Evolutionary conservation across 1,284 basidiomycete genomes (phyloP).

Genomic region (Coniferiporia sulphurascens): DNA sequence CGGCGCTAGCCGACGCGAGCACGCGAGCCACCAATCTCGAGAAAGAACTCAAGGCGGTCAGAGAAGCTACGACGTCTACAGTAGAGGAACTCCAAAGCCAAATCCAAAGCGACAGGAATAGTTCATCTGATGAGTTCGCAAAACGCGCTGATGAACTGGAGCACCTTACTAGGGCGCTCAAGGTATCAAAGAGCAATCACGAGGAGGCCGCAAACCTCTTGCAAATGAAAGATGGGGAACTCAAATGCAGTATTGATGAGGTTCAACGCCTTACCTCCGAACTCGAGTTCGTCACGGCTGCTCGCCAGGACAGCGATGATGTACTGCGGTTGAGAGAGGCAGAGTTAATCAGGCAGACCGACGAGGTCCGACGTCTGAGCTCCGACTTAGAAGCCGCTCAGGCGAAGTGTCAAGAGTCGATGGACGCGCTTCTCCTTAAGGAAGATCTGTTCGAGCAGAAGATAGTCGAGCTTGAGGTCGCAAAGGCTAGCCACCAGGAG

Average conservation of each 20-base stretch:
- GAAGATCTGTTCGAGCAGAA: constrained; percentile 1
- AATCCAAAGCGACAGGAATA: not conserved
- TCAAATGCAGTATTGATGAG: not conserved
- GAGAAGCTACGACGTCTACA: not conserved
- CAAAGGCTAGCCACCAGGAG: constrained; percentile 2
- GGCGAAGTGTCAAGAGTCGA: not conserved
- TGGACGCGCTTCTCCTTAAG: not conserved
- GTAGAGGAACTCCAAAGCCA: not conserved
- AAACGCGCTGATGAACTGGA: constrained; percentile 1
- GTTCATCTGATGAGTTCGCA: constrained; percentile 2
- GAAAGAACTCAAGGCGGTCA: not conserved
- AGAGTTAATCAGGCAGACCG: not conserved
- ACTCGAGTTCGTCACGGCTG: not conserved
- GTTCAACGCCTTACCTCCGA: constrained; percentile 2
- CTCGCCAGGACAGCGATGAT: not conserved
- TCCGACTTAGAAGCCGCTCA: constrained; percentile 1
- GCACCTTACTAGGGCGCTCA: not conserved
- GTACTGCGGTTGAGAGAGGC: not conserved
- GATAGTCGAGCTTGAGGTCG: not conserved
- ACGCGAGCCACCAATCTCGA: not conserved
- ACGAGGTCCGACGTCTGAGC: not conserved
- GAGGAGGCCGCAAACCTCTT: not conserved
- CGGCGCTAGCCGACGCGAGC: not conserved
- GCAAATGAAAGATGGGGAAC: constrained; percentile 1
- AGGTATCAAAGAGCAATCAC: not conserved